Evolutionary conservation across 169 alveolate genomes (phyloP), one percentile per base, ranked within the genome.

Genomic region (Plasmodium sp.): DNA sequence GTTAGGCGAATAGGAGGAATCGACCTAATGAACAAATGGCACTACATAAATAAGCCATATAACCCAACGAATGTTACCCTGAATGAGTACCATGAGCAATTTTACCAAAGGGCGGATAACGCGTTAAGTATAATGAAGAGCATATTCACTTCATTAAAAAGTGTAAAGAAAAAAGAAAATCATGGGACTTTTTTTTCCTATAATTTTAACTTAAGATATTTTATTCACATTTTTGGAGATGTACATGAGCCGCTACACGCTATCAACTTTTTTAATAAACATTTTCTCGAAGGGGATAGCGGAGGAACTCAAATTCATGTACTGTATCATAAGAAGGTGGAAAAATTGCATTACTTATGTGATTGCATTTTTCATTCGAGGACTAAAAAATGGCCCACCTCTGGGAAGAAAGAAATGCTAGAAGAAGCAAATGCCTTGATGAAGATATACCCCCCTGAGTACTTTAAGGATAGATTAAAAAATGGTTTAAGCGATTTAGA

Each of bases 211-310:
- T 73, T 97, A 80, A 95, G 99, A 73, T 93, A 95, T 62, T 92
- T 97, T 73, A 93, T 97, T 14, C 99, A 97, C 95, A 81, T 97
- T 39, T 95, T 96, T 81, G 99, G 99, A 14, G 99, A 97, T 94
- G 62, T 96, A 3, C 99, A 97, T 81, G 96, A 97, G 80, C 99
- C 99, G 10, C 93, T 97, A 48, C 99, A 97, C 82, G 41, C 88
- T 22, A 51, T 95, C 27, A 84, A 92, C 3, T 84, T 95, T 62
- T 96, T 39, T 80, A 84, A 96, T 71, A 75, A 82, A 45, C 56
- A 84, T 81, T 97, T 94, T 82, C 96, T 96, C 33, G 9, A 95
- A 12, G 98, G 98, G 31, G 99, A 97, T 92, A 41, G 16, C n/a
- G 98, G 98, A 10, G 98, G 98, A 5, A 97, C 73, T 2, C 45